Base-by-base conservation (phyloP, 2,329 filamentous ascomycete genomes). In the Colletotrichum sp. region DNA sequence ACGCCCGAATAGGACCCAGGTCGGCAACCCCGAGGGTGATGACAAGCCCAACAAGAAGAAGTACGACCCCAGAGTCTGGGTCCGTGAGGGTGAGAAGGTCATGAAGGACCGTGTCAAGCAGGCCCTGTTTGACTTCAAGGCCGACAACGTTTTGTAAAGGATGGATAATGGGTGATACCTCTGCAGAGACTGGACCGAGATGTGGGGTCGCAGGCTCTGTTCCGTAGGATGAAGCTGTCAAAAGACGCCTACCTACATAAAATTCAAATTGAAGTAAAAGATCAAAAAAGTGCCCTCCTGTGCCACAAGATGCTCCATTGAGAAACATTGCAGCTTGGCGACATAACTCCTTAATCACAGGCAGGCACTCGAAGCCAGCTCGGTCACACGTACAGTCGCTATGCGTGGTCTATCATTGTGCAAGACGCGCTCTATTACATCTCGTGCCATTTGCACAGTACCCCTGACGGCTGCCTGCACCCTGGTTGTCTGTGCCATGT, bases 21-120 rank as follows among this genome's bases (percentile, higher is more conserved):
- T 99, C 81, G 97, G 97, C 83, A 99, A 99, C 92, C 96, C 96
- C 80, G 96, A 99, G 67, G 96, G 96, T 77, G 93, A 92, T 24
- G 95, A 98, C 89, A 99, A 99, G 94, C 96, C 97, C 84, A 99
- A 99, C 93, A 99, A 99, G 95, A 99, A 98, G 90, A 93, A 90
- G 89, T 96, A 79, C 80, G 85, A 95, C 89, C 95, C 96, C 81
- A 93, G 96, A 88, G 95, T 98, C 84, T 98, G 96, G 96, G 95
- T 98, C 78, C 94, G 96, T 77, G 95, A 96, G 90, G 97, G 96
- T 83, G 97, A 99, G 93, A 98, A 98, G 93, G 96, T 94, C 84
- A 99, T 99, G 97, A 91, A 90, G 84, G 88, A 90, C 82, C 95
- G 97, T 87, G 92, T 98, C 79, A 84, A 92, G 81, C 92, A 93